Percentiles rank a stretch among this genome's conserved stretches.
Evolutionary conservation across 305 asterid species (phyloP).

Genomic region (Caryopteris hybrid): DNA sequence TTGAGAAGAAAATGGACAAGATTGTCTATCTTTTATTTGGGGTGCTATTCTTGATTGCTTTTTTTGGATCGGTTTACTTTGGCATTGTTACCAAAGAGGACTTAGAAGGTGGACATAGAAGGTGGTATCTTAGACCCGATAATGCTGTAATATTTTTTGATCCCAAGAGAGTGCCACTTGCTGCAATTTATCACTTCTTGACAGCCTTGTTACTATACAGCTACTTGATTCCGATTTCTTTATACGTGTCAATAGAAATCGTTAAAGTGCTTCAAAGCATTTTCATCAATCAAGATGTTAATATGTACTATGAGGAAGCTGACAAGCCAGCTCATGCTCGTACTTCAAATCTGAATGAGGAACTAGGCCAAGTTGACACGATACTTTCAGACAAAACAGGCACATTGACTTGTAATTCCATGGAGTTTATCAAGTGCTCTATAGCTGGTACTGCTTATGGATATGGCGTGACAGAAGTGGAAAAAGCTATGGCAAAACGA

Average conservation of each 20-base stretch:
- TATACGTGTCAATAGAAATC: slow-evolving; percentile 86
- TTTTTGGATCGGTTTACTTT: slow-evolving; percentile 70
- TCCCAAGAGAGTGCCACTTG: slow-evolving; percentile 63
- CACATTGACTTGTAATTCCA: slow-evolving; percentile 88
- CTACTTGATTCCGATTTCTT: slow-evolving; percentile 88
- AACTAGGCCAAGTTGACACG: slow-evolving; percentile 90
- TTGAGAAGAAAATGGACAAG: slow-evolving; percentile 84
- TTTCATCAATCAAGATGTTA: slow-evolving; percentile 78
- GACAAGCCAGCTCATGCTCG: slow-evolving; percentile 91
- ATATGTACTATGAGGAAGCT: slow-evolving; percentile 89
- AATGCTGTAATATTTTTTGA: slow-evolving; percentile 54
- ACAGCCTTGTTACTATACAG: slow-evolving; percentile 80
- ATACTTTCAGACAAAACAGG: slow-evolving; percentile 96
- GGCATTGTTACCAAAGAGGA: slow-evolving; percentile 69
- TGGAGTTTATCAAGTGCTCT: slow-evolving; percentile 96
- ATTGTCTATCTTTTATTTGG: slow-evolving; percentile 72
- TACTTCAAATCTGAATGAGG: slow-evolving; percentile 93
- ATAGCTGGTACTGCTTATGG: slow-evolving; percentile 88
- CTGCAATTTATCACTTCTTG: slow-evolving; percentile 74
- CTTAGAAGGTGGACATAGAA: slow-evolving; percentile 33
- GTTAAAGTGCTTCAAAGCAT: slow-evolving; percentile 94
- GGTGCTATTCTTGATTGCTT: slow-evolving; percentile 58
- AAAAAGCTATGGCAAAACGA: slow-evolving; percentile 76
- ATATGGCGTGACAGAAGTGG: slow-evolving; percentile 78
- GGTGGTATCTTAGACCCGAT: slow-evolving; percentile 89